Conservation (phyloP, 768 basidiomycete species). For the Mycena filopes region DNA sequence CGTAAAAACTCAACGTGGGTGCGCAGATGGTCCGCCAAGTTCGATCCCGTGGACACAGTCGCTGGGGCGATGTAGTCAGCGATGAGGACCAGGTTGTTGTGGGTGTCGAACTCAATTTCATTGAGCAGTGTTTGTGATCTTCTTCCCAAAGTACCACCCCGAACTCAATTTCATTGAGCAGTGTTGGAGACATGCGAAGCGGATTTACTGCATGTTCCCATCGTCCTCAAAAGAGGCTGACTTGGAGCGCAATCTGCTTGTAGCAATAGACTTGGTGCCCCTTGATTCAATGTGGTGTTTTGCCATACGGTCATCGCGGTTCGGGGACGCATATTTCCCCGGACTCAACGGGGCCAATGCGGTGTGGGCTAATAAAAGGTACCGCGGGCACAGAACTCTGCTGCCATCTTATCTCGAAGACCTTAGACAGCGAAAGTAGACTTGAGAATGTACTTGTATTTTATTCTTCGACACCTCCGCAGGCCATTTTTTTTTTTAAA, state of each 20-base stretch:
- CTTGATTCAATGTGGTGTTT: slow-evolving; percentile 31
- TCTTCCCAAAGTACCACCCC: no score
- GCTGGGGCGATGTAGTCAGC: no score
- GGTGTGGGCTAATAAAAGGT: slow-evolving; percentile 37
- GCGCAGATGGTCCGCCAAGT: no score
- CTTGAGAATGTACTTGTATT: no score
- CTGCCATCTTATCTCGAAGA: slow-evolving; percentile 12
- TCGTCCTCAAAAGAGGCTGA: slow-evolving; percentile 36
- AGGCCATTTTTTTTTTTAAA: no score
- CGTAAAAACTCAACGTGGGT: no score
- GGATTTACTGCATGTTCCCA: slow-evolving; percentile 34
- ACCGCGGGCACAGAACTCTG: slow-evolving; percentile 34
- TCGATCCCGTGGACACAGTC: no score
- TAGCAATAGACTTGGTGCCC: slow-evolving; percentile 38
- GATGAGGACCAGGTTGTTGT: no score
- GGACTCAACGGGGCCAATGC: slow-evolving; percentile 37
- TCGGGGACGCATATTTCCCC: slow-evolving; percentile 39
- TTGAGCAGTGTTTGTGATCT: no score
- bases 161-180: no score
- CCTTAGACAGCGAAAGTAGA: not conserved
- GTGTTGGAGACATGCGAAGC: slow-evolving; percentile 41
- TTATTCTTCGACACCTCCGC: no score
- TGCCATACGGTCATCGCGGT: slow-evolving; percentile 32
- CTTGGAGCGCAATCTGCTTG: slow-evolving; percentile 39
- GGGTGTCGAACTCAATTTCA: no score